Evolutionary conservation across 306 rosid species (phyloP).

Genomic region (Lablab purpureus): DNA sequence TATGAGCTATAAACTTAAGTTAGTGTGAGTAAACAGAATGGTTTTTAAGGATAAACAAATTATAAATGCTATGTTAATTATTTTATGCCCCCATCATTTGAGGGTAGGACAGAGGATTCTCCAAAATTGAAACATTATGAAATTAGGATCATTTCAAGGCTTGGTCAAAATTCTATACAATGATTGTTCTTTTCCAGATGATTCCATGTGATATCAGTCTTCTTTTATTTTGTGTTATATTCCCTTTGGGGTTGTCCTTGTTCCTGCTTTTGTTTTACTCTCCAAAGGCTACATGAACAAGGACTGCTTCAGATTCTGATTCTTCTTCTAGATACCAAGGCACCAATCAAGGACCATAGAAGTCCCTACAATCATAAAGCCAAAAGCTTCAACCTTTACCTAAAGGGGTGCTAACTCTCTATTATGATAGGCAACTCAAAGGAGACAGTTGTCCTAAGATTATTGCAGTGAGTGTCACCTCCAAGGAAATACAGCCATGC

Average conservation of each 20-base stretch:
- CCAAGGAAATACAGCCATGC: neutral
- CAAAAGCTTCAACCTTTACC: neutral
- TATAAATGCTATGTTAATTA: no score
- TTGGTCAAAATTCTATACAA: slow-evolving; percentile 24
- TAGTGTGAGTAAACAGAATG: no score
- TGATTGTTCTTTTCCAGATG: slow-evolving; percentile 31
- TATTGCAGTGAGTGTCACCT: slow-evolving; percentile 2
- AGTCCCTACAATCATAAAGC: slow-evolving; percentile 31
- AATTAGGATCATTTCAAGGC: slow-evolving; percentile 1
- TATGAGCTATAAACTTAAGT: no score
- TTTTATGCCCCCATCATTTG: neutral
- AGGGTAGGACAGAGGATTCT: neutral
- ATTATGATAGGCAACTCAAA: neutral
- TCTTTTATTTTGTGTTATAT: neutral
- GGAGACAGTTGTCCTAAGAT: slow-evolving; percentile 16
- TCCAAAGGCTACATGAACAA: neutral
- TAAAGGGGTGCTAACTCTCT: neutral
- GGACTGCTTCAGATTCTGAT: slow-evolving; percentile 13
- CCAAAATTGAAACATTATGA: slow-evolving; percentile 2
- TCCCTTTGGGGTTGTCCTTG: slow-evolving; percentile 15
- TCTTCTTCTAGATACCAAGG: neutral
- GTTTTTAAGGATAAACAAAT: no score
- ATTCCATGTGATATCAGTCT: slow-evolving; percentile 15
- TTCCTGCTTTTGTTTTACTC: neutral
- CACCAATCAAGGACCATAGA: neutral